Evolutionary conservation across 495 filamentous ascomycete genomes (phyloP).

Genomic region (Aspergillus panamensis): DNA sequence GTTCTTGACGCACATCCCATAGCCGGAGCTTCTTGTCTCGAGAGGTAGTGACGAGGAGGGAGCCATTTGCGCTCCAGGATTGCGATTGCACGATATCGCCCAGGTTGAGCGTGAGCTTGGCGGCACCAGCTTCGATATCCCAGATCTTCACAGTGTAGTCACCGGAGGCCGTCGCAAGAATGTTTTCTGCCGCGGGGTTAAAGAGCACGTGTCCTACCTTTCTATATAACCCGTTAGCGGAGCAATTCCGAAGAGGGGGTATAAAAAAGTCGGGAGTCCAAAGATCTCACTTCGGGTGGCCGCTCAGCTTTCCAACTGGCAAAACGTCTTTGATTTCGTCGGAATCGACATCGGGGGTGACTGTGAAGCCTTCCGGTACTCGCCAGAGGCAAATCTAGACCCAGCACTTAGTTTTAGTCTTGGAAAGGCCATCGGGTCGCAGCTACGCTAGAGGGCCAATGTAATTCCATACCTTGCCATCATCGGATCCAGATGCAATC

Average conservation of each 20-base stretch:
- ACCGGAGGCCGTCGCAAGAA: conserved; percentile 91
- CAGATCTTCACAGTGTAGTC: conserved; percentile 94
- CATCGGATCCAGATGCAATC: conserved; percentile 91
- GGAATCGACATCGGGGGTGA: conserved; percentile 72
- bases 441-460: not conserved
- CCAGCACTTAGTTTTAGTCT: not conserved
- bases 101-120: conserved; percentile 72
- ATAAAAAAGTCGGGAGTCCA: not conserved
- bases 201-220: conserved; percentile 97
- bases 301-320: conserved; percentile 74
- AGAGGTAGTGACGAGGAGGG: conserved; percentile 85
- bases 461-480: conserved; percentile 66
- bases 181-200: conserved; percentile 93
- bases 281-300: conserved; percentile 51
- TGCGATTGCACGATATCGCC: conserved; percentile 90
- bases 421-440: not conserved
- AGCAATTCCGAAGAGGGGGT: not conserved
- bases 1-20: conserved; percentile 95
- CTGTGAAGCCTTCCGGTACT: conserved; percentile 83
- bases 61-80: conserved; percentile 92
- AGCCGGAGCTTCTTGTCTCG: conserved; percentile 97
- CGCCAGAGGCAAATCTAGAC: conserved; percentile 85
- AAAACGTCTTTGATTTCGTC: conserved; percentile 73
- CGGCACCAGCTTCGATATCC: conserved; percentile 80
- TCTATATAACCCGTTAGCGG: conserved; percentile 43